phyloP scores from a whole-genome alignment of 2,329 filamentous ascomycete species.

The Pyrenophora tritici-repentis region DNA sequence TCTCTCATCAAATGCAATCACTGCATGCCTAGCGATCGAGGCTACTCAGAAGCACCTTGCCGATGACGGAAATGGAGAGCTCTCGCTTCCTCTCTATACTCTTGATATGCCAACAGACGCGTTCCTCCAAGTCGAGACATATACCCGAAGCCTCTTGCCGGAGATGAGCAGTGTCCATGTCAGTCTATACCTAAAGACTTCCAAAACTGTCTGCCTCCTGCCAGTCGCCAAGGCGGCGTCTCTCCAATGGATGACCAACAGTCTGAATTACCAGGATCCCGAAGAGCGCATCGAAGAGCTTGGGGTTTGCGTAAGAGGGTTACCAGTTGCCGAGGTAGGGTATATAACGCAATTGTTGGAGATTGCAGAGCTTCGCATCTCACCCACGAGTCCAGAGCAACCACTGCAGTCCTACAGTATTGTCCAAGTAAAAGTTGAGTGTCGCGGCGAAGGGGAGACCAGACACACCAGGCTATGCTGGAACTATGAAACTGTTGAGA shows the following conservation, averaged over 20 bases:
- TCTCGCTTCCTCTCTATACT: conserved; percentile 37
- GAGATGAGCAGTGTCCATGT: not conserved
- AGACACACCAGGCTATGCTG: conserved; percentile 36
- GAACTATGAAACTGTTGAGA: conserved; percentile 12
- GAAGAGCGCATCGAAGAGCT: conserved; percentile 28
- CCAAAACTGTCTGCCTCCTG: conserved; percentile 1
- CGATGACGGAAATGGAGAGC: conserved; percentile 1
- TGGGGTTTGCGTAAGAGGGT: conserved; percentile 25
- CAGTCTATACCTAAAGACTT: conserved; percentile 26
- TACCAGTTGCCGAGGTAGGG: not conserved
- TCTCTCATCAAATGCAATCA: conserved; percentile 13
- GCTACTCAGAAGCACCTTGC: not conserved
- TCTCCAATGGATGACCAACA: not conserved
- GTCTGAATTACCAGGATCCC: not conserved
- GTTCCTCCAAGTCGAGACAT: conserved; percentile 24
- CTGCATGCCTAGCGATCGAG: conserved; percentile 28
- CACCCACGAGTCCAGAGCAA: not conserved
- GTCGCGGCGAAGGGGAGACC: conserved; percentile 19
- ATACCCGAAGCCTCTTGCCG: conserved; percentile 9
- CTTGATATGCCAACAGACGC: conserved; percentile 41
- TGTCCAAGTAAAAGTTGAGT: conserved; percentile 18
- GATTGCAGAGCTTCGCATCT: conserved; percentile 25
- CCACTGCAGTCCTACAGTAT: conserved; percentile 5
- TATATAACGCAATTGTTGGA: conserved; percentile 10
- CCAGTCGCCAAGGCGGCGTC: not conserved